phyloP scores from a whole-genome alignment of 345 rosid species.

The Brassica nigra region DNA sequence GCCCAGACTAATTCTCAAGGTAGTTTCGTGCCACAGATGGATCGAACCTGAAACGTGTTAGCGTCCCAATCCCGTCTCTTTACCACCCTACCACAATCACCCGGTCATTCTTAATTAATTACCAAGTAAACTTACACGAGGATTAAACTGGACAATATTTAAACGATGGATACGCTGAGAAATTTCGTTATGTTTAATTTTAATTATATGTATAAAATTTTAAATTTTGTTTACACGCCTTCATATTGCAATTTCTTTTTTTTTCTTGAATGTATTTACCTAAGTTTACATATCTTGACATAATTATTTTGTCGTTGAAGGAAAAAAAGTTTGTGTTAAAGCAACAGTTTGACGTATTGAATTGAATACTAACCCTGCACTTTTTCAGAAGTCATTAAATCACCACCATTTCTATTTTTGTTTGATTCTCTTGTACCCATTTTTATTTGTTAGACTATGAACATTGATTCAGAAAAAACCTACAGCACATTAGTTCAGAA shows the following conservation, averaged over 20 bases:
- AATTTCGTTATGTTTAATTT: not conserved
- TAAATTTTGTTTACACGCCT: not conserved
- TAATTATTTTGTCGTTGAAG: not conserved
- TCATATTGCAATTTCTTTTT: not conserved
- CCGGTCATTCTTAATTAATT: too few species aligned
- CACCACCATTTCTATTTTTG: not conserved
- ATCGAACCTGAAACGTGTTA: too few species aligned
- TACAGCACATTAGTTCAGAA: too few species aligned
- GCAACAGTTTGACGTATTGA: slow-evolving; percentile 1
- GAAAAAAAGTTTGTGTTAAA: not conserved
- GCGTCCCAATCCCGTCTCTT: too few species aligned
- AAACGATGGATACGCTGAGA: not conserved
- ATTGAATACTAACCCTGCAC: not conserved
- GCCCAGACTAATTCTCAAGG: too few species aligned
- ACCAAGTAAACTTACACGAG: not conserved
- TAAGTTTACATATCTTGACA: not conserved
- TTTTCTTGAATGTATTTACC: not conserved
- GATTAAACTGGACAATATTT: not conserved
- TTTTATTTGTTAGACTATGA: not conserved
- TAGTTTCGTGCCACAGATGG: too few species aligned
- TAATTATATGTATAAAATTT: not conserved
- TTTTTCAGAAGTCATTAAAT: slow-evolving; percentile 4
- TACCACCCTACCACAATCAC: too few species aligned
- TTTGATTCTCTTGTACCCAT: not conserved
- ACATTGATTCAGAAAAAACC: too few species aligned